Conservation (phyloP, 768 basidiomycete genomes). For the Xanthoconium purpureum region DNA sequence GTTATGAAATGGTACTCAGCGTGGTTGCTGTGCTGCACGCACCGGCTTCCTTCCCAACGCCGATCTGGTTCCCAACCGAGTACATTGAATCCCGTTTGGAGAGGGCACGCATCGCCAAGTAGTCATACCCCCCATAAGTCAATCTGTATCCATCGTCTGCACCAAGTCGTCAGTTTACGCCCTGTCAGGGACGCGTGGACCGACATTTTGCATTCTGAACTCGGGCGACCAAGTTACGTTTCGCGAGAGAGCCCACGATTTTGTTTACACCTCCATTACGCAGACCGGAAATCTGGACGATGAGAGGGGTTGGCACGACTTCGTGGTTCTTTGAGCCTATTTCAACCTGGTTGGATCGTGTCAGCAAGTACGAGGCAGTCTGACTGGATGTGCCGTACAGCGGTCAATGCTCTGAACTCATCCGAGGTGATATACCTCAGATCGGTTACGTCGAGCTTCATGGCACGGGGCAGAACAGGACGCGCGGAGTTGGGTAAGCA, state of each 20-base stretch:
- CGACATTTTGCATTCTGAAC: slow-evolving; percentile 92
- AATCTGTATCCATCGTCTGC: slow-evolving; percentile 95
- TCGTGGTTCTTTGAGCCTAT: slow-evolving; percentile 99
- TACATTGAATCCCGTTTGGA: slow-evolving; percentile 86
- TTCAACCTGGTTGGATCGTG: slow-evolving; percentile 64
- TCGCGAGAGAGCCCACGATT: slow-evolving; percentile 83
- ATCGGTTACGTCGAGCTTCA: slow-evolving; percentile 95
- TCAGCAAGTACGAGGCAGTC: slow-evolving; percentile 3
- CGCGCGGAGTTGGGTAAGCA: slow-evolving; percentile 1
- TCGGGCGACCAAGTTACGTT: slow-evolving; percentile 84
- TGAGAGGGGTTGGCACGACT: slow-evolving; percentile 84
- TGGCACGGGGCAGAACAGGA: slow-evolving; percentile 27
- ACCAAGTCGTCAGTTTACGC: not conserved
- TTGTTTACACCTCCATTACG: slow-evolving; percentile 94
- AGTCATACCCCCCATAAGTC: slow-evolving; percentile 99
- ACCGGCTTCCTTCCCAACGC: slow-evolving; percentile 98
- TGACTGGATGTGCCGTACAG: slow-evolving; percentile 44
- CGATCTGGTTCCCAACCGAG: slow-evolving; percentile 96
- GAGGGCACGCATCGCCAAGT: slow-evolving; percentile 88
- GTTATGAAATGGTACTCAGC: not conserved
- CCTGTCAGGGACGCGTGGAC: slow-evolving; percentile 4
- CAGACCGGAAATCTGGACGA: slow-evolving; percentile 90
- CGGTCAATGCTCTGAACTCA: slow-evolving; percentile 95
- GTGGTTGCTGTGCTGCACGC: slow-evolving; percentile 16
- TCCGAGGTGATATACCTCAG: slow-evolving; percentile 88